Evolutionary conservation across 805 yeast species (phyloP).

Genomic region (Metschnikowia lochheadii): DNA sequence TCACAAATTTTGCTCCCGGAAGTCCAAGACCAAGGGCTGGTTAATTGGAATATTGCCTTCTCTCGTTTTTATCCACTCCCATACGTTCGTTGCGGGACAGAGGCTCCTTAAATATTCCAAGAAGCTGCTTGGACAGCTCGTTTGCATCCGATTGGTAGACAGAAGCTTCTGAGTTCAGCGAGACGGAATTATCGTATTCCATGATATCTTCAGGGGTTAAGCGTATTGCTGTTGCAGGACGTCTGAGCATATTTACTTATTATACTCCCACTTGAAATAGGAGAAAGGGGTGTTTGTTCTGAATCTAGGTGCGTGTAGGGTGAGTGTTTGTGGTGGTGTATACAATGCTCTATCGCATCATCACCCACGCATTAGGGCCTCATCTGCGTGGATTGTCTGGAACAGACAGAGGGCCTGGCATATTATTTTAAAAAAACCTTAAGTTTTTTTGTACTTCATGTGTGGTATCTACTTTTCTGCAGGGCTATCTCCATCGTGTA

Average conservation of each 20-base stretch:
- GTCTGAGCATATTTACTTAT: conserved; percentile 51
- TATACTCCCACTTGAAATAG: not conserved
- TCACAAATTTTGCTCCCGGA: not conserved
- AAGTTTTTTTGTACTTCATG: conserved; percentile 1
- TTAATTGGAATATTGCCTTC: conserved; percentile 1
- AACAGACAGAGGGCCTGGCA: not conserved
- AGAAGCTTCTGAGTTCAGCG: conserved; percentile 9
- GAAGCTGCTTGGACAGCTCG: conserved; percentile 15
- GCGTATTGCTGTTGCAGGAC: conserved; percentile 66
- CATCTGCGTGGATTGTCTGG: not conserved
- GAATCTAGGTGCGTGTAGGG: not conserved
- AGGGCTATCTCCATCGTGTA: not conserved
- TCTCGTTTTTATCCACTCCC: conserved; percentile 9
- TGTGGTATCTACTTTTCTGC: conserved; percentile 17
- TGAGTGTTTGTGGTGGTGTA: not conserved
- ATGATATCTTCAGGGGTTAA: conserved; percentile 65
- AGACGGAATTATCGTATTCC: conserved; percentile 40
- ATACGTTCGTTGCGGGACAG: conserved; percentile 15
- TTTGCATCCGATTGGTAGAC: conserved; percentile 10
- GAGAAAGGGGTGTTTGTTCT: not conserved
- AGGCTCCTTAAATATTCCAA: conserved; percentile 15
- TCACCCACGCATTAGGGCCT: not conserved
- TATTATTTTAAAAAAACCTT: not conserved
- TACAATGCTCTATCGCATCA: not conserved
- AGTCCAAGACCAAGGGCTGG: not conserved